A percentile compares a stretch with the other conserved stretches of the same genome.
These are phyloP conservation scores for Epichloe elymi DNA, from an alignment of 2,329 filamentous ascomycete species.

Conservation along the genomic window DNA sequence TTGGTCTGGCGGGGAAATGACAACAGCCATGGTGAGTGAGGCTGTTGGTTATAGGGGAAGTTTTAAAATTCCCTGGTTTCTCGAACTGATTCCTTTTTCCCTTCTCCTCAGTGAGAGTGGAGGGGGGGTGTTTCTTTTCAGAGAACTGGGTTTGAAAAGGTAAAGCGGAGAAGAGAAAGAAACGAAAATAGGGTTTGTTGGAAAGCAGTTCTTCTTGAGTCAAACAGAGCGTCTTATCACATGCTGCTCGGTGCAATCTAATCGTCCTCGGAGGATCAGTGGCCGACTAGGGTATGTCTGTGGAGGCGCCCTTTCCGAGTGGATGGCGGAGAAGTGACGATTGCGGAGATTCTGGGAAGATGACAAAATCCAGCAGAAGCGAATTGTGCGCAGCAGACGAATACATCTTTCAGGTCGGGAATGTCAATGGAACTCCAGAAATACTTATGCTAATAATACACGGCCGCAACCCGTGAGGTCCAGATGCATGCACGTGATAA, in stretches of 20 bases:
- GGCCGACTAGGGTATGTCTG: not conserved
- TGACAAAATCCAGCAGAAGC: too few relatives aligned
- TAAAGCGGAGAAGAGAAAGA: too few relatives aligned
- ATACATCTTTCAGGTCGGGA: too few relatives aligned
- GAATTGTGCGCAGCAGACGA: too few relatives aligned
- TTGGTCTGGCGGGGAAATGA: slow-evolving; percentile 31
- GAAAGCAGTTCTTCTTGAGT: too few relatives aligned
- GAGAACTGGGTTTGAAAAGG: too few relatives aligned
- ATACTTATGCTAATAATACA: not conserved
- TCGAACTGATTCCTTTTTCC: too few relatives aligned
- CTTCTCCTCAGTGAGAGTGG: too few relatives aligned
- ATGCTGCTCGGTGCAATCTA: not conserved
- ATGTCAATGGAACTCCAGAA: not conserved
- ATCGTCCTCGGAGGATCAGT: too few relatives aligned
- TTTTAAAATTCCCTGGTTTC: not conserved
- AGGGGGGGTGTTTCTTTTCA: too few relatives aligned
- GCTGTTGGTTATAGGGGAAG: not conserved
- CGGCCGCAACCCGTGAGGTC: not conserved
- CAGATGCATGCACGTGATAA: not conserved
- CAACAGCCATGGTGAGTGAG: slow-evolving; percentile 15
- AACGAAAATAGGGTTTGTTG: too few relatives aligned
- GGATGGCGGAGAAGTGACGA: not conserved
- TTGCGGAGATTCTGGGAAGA: too few relatives aligned
- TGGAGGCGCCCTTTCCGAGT: not conserved
- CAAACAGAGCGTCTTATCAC: not conserved